phyloP scores from a whole-genome alignment of 2,329 filamentous ascomycete species.

The Ophiostoma tasmaniense region DNA sequence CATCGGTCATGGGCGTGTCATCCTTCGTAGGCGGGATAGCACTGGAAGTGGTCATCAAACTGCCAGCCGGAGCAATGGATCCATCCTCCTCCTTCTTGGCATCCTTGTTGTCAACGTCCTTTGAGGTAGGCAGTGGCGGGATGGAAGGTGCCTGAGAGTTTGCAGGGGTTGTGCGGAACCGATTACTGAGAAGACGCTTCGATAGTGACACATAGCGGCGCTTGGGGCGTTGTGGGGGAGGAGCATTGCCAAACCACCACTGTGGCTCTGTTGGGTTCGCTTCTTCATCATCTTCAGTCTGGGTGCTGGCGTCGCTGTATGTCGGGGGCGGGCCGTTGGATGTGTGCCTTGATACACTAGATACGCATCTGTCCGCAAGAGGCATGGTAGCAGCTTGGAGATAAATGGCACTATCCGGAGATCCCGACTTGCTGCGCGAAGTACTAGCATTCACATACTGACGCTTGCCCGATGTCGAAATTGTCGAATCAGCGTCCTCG shows the following conservation, averaged over 20 bases:
- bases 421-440: slow-evolving; percentile 45
- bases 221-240: slow-evolving; percentile 32
- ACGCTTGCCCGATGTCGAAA: slow-evolving; percentile 32
- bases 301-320: slow-evolving; percentile 44
- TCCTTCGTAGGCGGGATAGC: background rate
- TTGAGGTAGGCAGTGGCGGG: slow-evolving; percentile 5
- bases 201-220: slow-evolving; percentile 46
- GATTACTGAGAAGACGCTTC: slow-evolving; percentile 42
- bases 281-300: slow-evolving; percentile 47
- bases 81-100: background rate
- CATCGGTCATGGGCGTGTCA: slow-evolving; percentile 6
- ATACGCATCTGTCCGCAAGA: slow-evolving; percentile 26
- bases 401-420: slow-evolving; percentile 38
- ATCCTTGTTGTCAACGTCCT: background rate
- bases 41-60: background rate
- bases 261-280: slow-evolving; percentile 24
- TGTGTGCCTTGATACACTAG: slow-evolving; percentile 30
- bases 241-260: slow-evolving; percentile 38
- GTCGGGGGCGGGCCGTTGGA: slow-evolving; percentile 33
- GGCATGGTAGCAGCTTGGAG: slow-evolving; percentile 28
- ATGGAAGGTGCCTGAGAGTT: slow-evolving; percentile 18
- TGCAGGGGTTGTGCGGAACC: slow-evolving; percentile 35
- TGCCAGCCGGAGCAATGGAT: too few relatives aligned
- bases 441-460: slow-evolving; percentile 47
- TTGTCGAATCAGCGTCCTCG: slow-evolving; percentile 22